Conservation (phyloP, 208 protist species). For the Crithidia thermophila region DNA sequence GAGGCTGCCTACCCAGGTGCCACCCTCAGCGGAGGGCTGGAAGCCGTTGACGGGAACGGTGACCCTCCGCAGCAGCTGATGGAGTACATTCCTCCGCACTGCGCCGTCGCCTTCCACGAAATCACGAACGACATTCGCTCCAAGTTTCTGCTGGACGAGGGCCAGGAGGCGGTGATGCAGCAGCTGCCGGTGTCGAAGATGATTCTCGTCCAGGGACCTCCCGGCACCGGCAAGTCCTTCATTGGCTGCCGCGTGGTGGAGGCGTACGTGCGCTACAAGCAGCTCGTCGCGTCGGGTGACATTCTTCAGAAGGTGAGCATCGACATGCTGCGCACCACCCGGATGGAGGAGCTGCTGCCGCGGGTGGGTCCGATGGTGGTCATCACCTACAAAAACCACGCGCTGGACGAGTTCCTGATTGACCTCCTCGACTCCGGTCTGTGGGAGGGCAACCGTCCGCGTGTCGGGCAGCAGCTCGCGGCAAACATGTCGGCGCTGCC, state of each 20-base stretch:
- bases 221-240: constrained; percentile 96
- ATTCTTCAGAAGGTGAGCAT: constrained; percentile 88
- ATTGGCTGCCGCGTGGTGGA: constrained; percentile 93
- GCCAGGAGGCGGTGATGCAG: constrained; percentile 77
- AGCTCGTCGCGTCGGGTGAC: constrained; percentile 82
- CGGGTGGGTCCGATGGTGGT: constrained; percentile 87
- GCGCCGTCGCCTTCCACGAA: constrained; percentile 73
- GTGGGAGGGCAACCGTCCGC: constrained; percentile 67
- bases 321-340: constrained; percentile 55
- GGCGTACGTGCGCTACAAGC: constrained; percentile 89
- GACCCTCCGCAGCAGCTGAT: constrained; percentile 26
- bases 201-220: constrained; percentile 93
- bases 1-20: neutral
- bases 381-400: constrained; percentile 96
- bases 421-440: constrained; percentile 77
- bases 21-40: neutral
- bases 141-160: constrained; percentile 71
- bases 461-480: constrained; percentile 30
- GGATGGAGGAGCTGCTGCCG: constrained; percentile 64
- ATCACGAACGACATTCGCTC: constrained; percentile 63
- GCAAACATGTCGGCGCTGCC: constrained; percentile 10
- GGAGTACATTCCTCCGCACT: constrained; percentile 82
- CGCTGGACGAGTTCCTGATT: constrained; percentile 94
- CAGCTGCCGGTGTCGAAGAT: constrained; percentile 70
- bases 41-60: neutral